Evolutionary conservation across 2,329 filamentous ascomycete species (phyloP), one percentile per base, ranked within the genome.

Genomic region (Hortaea sp.): DNA sequence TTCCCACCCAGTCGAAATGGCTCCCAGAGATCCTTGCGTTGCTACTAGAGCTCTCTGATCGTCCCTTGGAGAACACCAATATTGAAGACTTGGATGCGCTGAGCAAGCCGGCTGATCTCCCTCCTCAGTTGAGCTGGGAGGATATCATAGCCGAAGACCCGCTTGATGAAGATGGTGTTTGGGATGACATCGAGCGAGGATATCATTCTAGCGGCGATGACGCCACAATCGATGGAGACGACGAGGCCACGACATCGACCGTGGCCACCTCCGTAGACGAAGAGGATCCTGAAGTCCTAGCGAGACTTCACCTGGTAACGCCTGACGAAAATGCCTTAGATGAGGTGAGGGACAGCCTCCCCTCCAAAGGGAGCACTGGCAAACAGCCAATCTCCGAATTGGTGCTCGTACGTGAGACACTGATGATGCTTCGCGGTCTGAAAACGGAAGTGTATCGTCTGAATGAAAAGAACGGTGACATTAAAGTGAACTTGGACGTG

Each of bases 351-450:
- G 11, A 11, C 29, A 10, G 27, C 11, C 11, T 20, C 13, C 13
- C 29, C 7, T 11, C 20, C 28, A 28, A 42, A 20, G 40, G 40
- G n/a, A 10, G 12, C 31, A n/a, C 11, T n/a, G 20, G 13, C 12
- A 9, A 9, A 9, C 10, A 39, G 34, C 29, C 11, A 7, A 69
- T 90, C 5, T 78, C 84, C 0, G 89, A 95, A 61, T 69, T 85
- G 1, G 81, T 89, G 52, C 70, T 82, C 7, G 69, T 89, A 28
- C 79, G 88, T 41, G 88, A 97, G 59, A 77, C 80, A 0, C 70
- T 95, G 0, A 90, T 87, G 57, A 94, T 95, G 86, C 74, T 97
- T 0, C 78, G 80, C 45, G 89, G 89, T 0, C 69, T 92, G 4
- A 76, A 81, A 5, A 90, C 85, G 2, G 82, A 80, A 1, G 60